Evolutionary conservation across 169 alveolate genomes (phyloP).

Genomic region (Neospora caninum): DNA sequence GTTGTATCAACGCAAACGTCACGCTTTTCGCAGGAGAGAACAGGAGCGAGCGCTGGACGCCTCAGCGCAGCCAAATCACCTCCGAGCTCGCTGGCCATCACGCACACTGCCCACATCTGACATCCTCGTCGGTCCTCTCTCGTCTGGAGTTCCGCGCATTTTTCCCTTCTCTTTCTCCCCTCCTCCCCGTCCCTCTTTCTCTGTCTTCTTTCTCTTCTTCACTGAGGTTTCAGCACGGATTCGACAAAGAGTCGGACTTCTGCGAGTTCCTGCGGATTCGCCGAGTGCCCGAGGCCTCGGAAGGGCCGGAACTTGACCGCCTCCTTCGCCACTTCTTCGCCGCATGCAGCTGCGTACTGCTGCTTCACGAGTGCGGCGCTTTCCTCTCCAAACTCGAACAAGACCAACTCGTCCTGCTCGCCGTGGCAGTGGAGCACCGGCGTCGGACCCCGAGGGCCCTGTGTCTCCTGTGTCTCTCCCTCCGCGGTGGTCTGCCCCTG

Average conservation of each 20-base stretch:
- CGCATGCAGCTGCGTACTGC: constrained; percentile 31
- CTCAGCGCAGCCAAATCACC: too few relatives aligned
- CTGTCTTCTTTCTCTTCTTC: too few relatives aligned
- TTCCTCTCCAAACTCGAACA: constrained; percentile 49
- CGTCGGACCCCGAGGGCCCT: constrained; percentile 33
- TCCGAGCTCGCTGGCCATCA: too few relatives aligned
- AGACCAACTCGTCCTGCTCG: constrained; percentile 50
- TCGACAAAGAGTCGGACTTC: constrained; percentile 25
- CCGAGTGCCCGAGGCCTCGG: constrained; percentile 60
- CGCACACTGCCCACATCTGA: too few relatives aligned
- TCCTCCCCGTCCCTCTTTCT: neutral
- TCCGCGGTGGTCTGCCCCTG: neutral
- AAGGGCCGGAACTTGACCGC: constrained; percentile 30
- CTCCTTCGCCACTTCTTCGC: neutral
- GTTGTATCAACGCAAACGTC: too few relatives aligned
- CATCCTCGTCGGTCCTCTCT: too few relatives aligned
- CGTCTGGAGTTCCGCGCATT: too few relatives aligned
- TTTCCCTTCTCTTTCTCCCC: too few relatives aligned
- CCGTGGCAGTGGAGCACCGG: constrained; percentile 71
- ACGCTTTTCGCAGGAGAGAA: too few relatives aligned
- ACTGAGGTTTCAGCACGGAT: neutral
- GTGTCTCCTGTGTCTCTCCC: neutral
- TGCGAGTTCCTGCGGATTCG: constrained; percentile 46
- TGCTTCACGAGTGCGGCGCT: constrained; percentile 51
- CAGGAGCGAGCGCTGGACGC: too few relatives aligned